Evolutionary conservation across 148 eudicot species (phyloP).

Genomic region (Silene uniflora): DNA sequence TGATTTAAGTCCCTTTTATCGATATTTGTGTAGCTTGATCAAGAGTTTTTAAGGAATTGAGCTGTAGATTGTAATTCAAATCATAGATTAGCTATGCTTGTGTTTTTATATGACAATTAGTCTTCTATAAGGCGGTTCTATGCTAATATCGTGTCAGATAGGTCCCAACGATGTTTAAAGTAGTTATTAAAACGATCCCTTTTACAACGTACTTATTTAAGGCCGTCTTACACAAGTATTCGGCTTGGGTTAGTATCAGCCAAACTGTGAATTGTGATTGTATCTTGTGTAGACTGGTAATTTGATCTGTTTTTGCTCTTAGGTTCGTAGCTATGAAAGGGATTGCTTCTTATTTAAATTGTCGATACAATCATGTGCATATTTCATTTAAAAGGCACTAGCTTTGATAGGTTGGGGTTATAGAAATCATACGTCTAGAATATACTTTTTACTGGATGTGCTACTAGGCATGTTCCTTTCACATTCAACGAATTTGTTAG

Average conservation of each 20-base stretch:
- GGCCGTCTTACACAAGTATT: too few relatives aligned
- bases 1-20: neutral
- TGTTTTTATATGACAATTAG: neutral
- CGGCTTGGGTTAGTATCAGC: neutral
- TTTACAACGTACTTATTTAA: too few relatives aligned
- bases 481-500: neutral
- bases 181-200: too few relatives aligned
- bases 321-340: too few relatives aligned
- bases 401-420: neutral
- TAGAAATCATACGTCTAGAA: neutral
- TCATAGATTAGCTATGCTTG: neutral
- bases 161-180: too few relatives aligned
- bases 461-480: neutral
- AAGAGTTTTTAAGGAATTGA: neutral
- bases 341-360: neutral
- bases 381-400: neutral
- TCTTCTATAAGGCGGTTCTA: too few relatives aligned
- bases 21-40: neutral
- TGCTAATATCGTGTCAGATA: too few relatives aligned
- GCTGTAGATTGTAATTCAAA: neutral
- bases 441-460: neutral
- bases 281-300: neutral
- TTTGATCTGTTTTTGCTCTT: neutral
- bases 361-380: neutral
- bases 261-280: neutral